phyloP scores from a whole-genome alignment of 2,329 filamentous ascomycete species.

The Penicillium thymicola region DNA sequence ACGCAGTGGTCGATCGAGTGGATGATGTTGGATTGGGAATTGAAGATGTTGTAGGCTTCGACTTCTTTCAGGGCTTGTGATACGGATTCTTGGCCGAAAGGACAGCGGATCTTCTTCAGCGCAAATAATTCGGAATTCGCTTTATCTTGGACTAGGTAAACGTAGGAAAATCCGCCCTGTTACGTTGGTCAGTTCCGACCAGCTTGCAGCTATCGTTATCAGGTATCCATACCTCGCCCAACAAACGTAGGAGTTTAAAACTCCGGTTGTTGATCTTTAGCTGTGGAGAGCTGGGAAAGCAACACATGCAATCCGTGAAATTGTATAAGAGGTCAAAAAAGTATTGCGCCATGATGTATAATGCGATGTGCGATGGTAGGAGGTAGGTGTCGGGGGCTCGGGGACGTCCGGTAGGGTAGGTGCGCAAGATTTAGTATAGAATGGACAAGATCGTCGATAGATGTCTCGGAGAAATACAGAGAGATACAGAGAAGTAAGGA shows the following conservation, averaged over 20 bases:
- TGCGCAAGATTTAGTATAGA: background rate
- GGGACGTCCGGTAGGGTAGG: background rate
- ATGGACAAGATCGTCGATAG: background rate
- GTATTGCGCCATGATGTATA: constrained; percentile 68
- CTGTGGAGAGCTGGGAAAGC: constrained; percentile 90
- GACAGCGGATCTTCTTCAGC: constrained; percentile 97
- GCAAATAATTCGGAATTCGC: constrained; percentile 80
- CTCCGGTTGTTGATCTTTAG: constrained; percentile 91
- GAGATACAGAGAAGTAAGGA: constrained; percentile 1
- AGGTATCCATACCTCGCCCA: constrained; percentile 70
- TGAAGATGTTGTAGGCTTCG: constrained; percentile 90
- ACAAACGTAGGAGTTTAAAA: constrained; percentile 91
- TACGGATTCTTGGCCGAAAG: constrained; percentile 94
- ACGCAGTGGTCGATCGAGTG: constrained; percentile 79
- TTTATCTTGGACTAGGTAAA: constrained; percentile 96
- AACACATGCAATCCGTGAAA: constrained; percentile 90
- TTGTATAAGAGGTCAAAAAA: constrained; percentile 87
- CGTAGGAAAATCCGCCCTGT: constrained; percentile 95
- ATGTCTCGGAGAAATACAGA: background rate
- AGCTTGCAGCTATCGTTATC: background rate
- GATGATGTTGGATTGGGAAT: constrained; percentile 80
- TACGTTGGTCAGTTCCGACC: constrained; percentile 6
- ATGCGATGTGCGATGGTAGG: constrained; percentile 1
- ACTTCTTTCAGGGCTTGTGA: constrained; percentile 94
- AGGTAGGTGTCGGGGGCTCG: background rate